Percentiles rank a stretch among this genome's conserved stretches.
These are phyloP conservation scores for Fusarium piperis DNA, from an alignment of 2,329 filamentous ascomycete genomes.

Conservation along the genomic window DNA sequence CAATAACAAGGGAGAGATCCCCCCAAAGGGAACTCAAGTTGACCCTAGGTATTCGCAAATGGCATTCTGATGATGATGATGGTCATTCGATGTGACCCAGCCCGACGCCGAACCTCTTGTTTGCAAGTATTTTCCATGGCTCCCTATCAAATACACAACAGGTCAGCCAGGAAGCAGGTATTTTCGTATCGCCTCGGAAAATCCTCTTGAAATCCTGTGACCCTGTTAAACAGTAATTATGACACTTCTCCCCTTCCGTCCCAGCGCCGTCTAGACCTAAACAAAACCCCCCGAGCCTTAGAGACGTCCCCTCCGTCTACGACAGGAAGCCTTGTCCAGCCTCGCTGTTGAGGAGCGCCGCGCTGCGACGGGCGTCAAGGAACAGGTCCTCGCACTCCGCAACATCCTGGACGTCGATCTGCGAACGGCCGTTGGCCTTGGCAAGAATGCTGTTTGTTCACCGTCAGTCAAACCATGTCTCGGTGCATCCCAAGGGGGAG, in stretches of 20 bases:
- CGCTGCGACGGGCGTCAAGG: conserved; percentile 83
- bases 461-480: conserved; percentile 47
- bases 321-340: conserved; percentile 72
- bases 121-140: conserved; percentile 31
- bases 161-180: conserved; percentile 16
- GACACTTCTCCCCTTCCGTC: conserved; percentile 37
- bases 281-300: conserved; percentile 7
- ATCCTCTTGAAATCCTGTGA: conserved; percentile 29
- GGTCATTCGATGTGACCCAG: conserved; percentile 34
- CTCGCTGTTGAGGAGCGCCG: conserved; percentile 71
- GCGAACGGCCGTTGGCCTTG: conserved; percentile 79
- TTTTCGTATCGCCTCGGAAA: conserved; percentile 28
- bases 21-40: neutral
- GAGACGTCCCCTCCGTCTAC: conserved; percentile 49
- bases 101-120: conserved; percentile 41
- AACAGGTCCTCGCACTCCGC: conserved; percentile 86
- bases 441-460: conserved; percentile 77
- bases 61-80: conserved; percentile 30
- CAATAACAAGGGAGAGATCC: conserved; percentile 30
- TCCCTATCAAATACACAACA: conserved; percentile 41
- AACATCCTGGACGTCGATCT: conserved; percentile 82
- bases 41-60: conserved; percentile 20
- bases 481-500: conserved; percentile 28
- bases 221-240: conserved; percentile 42
- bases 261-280: conserved; percentile 35